Evolutionary conservation across 2,329 filamentous ascomycete genomes (phyloP), one percentile per base, ranked within the genome.

Genomic region (Colletotrichum lupini): DNA sequence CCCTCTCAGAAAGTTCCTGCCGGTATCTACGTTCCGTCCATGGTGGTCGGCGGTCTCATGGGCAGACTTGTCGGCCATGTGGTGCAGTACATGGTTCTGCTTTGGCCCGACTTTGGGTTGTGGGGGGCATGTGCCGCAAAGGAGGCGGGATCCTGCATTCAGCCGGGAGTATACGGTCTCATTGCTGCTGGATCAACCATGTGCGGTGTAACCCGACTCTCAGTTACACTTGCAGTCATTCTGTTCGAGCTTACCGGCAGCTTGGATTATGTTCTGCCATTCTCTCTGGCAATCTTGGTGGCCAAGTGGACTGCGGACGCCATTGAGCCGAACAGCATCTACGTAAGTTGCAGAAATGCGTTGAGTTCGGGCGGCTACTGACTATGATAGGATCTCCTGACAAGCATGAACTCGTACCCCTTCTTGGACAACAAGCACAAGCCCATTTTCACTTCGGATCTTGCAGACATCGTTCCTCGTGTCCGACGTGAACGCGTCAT

Each of bases 281-380:
- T 98, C 81, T 98, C 95, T 0, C 85, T 99, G 9, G 93, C 94
- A 0, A 95, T 99, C 42, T 87, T 98, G 4, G 95, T 97, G 32
- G 92, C 96, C n/a, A 99, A 99, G 84, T 99, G 97, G 97, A 98
- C 95, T 0, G 95, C 97, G 0, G 97, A 98, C 83, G 95, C 95
- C 4, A 90, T 99, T 64, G 97, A 99, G 82, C 97, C 96, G 19
- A 88, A 95, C 66, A 98, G 95, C 81, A 98, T 99, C 75, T 98
- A 98, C 81, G 91, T 93, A 83, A 84, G 90, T 84, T 16, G 26
- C 11, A 32, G 0, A 19, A 8, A 2, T 5, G 24, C 30, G 14
- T 3, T 1, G 9, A 1, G 9, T 12, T 42, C 16, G 66, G 67
- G 77, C 22, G 3, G 0, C 81, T 26, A 35, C 74, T 76, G 49